Conservation (phyloP, 306 rosid species). For the Quercus agrifolia region DNA sequence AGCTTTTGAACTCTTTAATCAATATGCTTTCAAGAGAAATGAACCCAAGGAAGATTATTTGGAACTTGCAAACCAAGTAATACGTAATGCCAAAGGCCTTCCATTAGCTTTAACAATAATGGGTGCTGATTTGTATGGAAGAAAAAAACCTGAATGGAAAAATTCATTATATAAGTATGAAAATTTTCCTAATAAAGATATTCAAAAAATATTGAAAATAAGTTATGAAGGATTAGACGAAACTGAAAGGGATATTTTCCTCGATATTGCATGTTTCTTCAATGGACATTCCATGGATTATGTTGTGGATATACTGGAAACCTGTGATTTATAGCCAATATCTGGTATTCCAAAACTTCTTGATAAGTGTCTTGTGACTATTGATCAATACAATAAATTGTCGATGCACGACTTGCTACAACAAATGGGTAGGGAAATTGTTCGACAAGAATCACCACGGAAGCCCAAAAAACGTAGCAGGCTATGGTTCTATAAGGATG, state of each 20-base stretch:
- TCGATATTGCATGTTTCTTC: constrained; percentile 17
- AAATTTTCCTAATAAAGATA: not conserved
- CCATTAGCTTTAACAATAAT: not conserved
- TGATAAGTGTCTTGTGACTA: not conserved
- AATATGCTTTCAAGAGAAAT: not conserved
- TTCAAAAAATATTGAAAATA: no score
- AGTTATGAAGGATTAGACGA: no score
- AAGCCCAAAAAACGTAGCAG: constrained; percentile 5
- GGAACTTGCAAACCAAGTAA: not conserved
- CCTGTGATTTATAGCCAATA: not conserved
- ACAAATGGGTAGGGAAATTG: constrained; percentile 24
- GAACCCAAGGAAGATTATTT: not conserved
- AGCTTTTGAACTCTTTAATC: not conserved
- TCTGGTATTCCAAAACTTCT: not conserved
- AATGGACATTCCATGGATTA: not conserved
- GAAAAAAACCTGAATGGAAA: not conserved
- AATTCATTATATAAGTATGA: not conserved
- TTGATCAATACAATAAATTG: not conserved
- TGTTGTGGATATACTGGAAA: not conserved
- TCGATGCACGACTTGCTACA: constrained; percentile 28
- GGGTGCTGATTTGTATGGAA: not conserved
- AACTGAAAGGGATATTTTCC: no score
- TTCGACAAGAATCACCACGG: not conserved
- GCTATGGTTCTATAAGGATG: constrained; percentile 25
- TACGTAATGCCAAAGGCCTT: not conserved